These are phyloP conservation scores for Alternaria incomplexa DNA, from an alignment of 2,329 filamentous ascomycete genomes.

Conservation along the genomic window DNA sequence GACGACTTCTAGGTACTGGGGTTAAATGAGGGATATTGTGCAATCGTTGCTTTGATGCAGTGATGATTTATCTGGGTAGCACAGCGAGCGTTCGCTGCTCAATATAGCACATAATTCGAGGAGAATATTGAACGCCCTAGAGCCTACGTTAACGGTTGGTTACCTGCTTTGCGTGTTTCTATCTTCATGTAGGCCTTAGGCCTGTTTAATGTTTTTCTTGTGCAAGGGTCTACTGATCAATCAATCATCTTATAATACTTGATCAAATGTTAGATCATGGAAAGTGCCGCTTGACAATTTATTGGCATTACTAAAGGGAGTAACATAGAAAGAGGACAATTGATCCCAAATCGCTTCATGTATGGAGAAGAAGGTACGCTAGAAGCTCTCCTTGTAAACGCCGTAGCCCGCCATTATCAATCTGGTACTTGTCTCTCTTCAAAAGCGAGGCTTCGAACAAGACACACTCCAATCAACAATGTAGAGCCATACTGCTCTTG, in stretches of 20 bases:
- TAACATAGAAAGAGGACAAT: constrained; percentile 37
- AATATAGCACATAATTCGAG: too few species aligned
- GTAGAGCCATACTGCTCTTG: constrained; percentile 29
- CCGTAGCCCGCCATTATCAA: constrained; percentile 26
- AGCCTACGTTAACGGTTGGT: neutral
- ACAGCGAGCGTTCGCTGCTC: neutral
- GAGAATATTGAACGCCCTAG: neutral
- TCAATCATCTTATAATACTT: neutral
- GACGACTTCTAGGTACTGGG: constrained; percentile 8
- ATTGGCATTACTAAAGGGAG: constrained; percentile 36
- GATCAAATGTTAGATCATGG: neutral
- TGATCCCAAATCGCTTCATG: constrained; percentile 33
- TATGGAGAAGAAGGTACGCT: constrained; percentile 20
- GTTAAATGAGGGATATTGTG: neutral
- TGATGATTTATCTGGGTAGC: neutral
- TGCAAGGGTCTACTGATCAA: too few species aligned
- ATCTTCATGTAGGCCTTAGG: neutral
- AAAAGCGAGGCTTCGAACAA: constrained; percentile 29
- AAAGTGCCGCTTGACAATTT: constrained; percentile 23
- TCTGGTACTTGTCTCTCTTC: constrained; percentile 20
- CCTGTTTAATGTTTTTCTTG: neutral
- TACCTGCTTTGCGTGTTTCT: fast-evolving
- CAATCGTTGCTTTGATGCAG: neutral
- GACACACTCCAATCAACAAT: constrained; percentile 36
- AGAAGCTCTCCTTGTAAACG: constrained; percentile 25